These are phyloP conservation scores for Coemansia sp. DNA, from an alignment of 192 early-diverging fungal species.

Conservation along the genomic window DNA sequence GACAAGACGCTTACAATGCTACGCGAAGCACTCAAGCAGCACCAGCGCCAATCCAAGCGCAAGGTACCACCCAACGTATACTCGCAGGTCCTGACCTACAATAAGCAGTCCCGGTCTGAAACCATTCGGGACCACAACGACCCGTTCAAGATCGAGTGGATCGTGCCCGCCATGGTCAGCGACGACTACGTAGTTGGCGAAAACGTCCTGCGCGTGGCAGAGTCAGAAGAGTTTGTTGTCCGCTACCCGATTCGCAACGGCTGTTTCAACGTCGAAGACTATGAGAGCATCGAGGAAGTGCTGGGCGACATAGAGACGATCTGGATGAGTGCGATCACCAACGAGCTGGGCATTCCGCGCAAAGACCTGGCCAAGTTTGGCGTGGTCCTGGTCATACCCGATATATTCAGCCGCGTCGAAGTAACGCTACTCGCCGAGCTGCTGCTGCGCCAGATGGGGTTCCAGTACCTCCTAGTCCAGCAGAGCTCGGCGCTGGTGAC, in stretches of 20 bases:
- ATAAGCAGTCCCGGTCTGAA: slow-evolving; percentile 65
- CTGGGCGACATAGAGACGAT: slow-evolving; percentile 80
- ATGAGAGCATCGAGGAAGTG: slow-evolving; percentile 65
- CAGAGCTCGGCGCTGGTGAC: slow-evolving; percentile 84
- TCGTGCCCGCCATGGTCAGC: slow-evolving; percentile 44
- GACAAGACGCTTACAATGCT: slow-evolving; percentile 55
- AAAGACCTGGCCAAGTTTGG: slow-evolving; percentile 64
- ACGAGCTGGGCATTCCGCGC: slow-evolving; percentile 68
- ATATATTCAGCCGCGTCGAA: slow-evolving; percentile 67
- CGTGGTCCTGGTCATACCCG: slow-evolving; percentile 81
- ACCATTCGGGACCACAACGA: slow-evolving; percentile 88
- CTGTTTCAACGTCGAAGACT: slow-evolving; percentile 76
- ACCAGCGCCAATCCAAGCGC: slow-evolving; percentile 82
- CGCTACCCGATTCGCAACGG: slow-evolving; percentile 82
- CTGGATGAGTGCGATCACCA: slow-evolving; percentile 72
- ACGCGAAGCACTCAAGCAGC: slow-evolving; percentile 71
- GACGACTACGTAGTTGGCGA: slow-evolving; percentile 56
- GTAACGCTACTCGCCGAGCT: slow-evolving; percentile 67
- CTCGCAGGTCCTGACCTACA: slow-evolving; percentile 73
- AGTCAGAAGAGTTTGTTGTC: slow-evolving; percentile 41
- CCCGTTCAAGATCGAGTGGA: slow-evolving; percentile 90
- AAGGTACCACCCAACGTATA: slow-evolving; percentile 75
- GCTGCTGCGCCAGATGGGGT: slow-evolving; percentile 76
- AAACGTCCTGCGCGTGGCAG: slow-evolving; percentile 32
- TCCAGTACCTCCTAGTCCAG: slow-evolving; percentile 73